These are phyloP conservation scores for Ensete glaucum DNA, from an alignment of 176 grass and related monocot species.

Conservation along the genomic window DNA sequence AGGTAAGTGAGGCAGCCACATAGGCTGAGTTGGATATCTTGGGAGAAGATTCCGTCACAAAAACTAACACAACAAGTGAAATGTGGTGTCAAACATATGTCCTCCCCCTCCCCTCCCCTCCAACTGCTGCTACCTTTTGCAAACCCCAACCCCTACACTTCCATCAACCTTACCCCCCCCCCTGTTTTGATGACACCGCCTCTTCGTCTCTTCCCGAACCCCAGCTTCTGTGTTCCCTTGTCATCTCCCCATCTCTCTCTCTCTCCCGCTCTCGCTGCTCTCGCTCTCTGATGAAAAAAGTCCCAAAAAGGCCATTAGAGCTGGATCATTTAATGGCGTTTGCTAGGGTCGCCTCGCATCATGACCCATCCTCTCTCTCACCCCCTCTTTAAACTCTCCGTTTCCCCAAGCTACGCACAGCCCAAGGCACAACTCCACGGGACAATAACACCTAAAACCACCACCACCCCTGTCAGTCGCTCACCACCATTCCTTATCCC, in stretches of 20 bases:
- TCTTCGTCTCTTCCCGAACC: not conserved
- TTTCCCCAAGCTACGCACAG: slow-evolving; percentile 6
- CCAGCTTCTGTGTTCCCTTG: too few species aligned
- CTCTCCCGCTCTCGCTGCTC: not conserved
- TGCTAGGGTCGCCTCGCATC: not conserved
- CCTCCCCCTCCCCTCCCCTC: too few species aligned
- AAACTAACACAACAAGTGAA: too few species aligned
- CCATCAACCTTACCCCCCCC: not conserved
- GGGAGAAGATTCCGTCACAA: too few species aligned
- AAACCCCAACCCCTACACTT: not conserved
- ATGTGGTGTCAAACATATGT: too few species aligned
- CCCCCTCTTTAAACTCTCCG: not conserved
- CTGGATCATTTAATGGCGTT: not conserved
- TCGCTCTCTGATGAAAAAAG: not conserved
- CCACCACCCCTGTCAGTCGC: not conserved
- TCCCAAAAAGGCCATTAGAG: not conserved
- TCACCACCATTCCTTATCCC: not conserved
- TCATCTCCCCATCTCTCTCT: not conserved
- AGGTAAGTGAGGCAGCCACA: not conserved
- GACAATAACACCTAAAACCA: not conserved
- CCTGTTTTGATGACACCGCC: not conserved
- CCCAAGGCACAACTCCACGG: not conserved
- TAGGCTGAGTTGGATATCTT: too few species aligned
- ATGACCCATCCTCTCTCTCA: not conserved
- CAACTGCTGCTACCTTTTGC: slow-evolving; percentile 7